Evolutionary conservation across 495 filamentous ascomycete species (phyloP), one percentile per base, ranked within the genome.

Genomic region (Podospora bellae-mahoneyi): DNA sequence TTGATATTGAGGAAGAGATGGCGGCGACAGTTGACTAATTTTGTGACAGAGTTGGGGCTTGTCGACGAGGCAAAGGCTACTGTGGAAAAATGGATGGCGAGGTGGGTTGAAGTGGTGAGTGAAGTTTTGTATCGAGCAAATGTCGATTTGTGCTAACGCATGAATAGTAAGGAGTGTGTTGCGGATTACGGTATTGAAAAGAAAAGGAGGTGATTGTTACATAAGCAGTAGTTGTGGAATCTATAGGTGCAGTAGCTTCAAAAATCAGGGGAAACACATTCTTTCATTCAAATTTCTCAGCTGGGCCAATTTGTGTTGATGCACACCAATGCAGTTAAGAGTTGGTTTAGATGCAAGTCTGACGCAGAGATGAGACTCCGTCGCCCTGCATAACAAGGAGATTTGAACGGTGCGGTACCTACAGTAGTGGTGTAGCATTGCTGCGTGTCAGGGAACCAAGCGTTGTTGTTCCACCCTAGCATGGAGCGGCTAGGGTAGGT

Each of bases 61-160:
- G 87, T 91, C 2, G 88, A 91, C 75, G 89, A 91, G 76, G 89
- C 88, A 7, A 91, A 90, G 78, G 76, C 77, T 34, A 76, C 88
- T 39, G 85, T 87, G 1, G 78, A 86, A 62, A 84, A 83, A 71
- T 91, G 89, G 87, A 91, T 91, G 89, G 87, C 83, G 4, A 78
- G 89, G 54, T 90, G 88, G 88, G 77, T 82, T 54, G 69, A 72
- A 18, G 69, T 73, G 6, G 61, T 63, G 23, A 63, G 61, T 63
- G 30, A 7, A 5, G 27, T 56, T 18, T 4, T 58, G 56, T 20
- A 23, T 23, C 23, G 23, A 23, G 23, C 23, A 23, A 23, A 23
- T 23, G 23, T 23, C 1, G 23, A 23, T 23, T 23, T 23, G 39
- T 13, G 7, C 39, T 48, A 16, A 48, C 39, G 9, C 15, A 48